Evolutionary conservation across 1,284 basidiomycete species (phyloP).

Genomic region (Volvariella surrecta): DNA sequence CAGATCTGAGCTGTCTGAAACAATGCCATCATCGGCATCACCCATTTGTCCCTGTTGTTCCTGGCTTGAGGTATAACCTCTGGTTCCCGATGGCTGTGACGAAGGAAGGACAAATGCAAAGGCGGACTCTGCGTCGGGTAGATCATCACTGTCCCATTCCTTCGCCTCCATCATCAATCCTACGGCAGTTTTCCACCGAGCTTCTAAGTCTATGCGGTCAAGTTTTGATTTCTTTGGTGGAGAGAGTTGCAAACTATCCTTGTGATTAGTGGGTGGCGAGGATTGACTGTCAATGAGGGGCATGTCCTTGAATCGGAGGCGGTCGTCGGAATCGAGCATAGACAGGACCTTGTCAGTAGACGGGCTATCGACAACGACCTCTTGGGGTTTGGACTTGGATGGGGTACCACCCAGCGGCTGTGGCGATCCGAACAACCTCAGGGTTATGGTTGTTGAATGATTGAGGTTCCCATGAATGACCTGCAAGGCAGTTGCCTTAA

Average conservation of each 20-base stretch:
- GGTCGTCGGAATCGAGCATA: too few species aligned
- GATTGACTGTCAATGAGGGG: constrained; percentile 17
- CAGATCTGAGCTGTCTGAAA: too few species aligned
- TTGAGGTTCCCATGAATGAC: background rate
- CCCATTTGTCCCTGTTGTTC: too few species aligned
- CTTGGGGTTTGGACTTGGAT: background rate
- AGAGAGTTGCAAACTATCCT: constrained; percentile 14
- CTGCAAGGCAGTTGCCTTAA: background rate
- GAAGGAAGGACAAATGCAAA: constrained; percentile 15
- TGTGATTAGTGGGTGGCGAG: too few species aligned
- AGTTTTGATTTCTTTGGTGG: constrained; percentile 33
- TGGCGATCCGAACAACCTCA: too few species aligned
- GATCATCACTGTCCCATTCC: constrained; percentile 29
- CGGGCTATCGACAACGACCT: constrained; percentile 18
- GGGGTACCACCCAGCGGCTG: too few species aligned
- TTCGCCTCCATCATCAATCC: background rate
- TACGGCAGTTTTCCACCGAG: constrained; percentile 33
- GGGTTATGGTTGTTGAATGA: too few species aligned
- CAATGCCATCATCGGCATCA: too few species aligned
- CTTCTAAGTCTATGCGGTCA: constrained; percentile 19
- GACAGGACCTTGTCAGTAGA: constrained; percentile 19
- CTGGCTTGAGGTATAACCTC: too few species aligned
- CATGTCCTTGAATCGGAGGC: constrained; percentile 11
- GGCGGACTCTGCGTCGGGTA: constrained; percentile 30
- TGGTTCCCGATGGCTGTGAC: background rate